A percentile compares a stretch with the other conserved stretches of the same genome.
Evolutionary conservation across 2,329 filamentous ascomycete species (phyloP).

Genomic region (Colletotrichum higginsianum): DNA sequence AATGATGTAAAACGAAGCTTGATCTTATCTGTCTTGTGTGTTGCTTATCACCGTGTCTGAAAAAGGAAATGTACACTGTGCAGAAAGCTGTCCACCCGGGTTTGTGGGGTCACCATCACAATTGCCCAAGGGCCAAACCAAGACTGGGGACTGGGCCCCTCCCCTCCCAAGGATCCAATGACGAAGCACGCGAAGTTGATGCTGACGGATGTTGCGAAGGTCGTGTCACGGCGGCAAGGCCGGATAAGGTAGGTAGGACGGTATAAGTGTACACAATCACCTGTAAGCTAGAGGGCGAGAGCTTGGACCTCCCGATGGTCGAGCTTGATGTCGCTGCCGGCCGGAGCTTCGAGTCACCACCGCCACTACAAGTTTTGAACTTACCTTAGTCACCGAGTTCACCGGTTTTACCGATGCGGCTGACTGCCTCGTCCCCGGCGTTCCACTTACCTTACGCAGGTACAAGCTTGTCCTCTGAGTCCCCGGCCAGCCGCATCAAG

Average conservation of each 20-base stretch:
- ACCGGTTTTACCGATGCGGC: neutral
- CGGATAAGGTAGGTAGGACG: conserved; percentile 7
- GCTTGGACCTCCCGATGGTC: neutral
- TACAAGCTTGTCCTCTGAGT: neutral
- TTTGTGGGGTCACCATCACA: conserved; percentile 21
- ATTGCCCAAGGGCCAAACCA: neutral
- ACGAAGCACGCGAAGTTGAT: conserved; percentile 4
- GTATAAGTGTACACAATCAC: neutral
- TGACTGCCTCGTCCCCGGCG: too few relatives aligned
- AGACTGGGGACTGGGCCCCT: conserved; percentile 10
- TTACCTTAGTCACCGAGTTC: too few relatives aligned
- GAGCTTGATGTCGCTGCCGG: neutral
- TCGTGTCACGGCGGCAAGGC: neutral
- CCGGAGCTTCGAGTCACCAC: conserved; percentile 4
- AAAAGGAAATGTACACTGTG: conserved; percentile 13
- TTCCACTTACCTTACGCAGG: neutral
- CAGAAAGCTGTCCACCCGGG: neutral
- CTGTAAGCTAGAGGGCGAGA: conserved; percentile 10
- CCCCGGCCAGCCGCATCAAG: neutral
- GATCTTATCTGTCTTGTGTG: neutral
- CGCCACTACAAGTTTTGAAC: too few relatives aligned
- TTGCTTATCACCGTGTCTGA: too few relatives aligned
- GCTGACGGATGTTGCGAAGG: neutral
- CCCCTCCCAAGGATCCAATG: conserved; percentile 19
- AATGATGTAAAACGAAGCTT: conserved; percentile 6